Evolutionary conservation across 2,329 filamentous ascomycete genomes (phyloP).

Genomic region (Pseudogymnoascus sp.): DNA sequence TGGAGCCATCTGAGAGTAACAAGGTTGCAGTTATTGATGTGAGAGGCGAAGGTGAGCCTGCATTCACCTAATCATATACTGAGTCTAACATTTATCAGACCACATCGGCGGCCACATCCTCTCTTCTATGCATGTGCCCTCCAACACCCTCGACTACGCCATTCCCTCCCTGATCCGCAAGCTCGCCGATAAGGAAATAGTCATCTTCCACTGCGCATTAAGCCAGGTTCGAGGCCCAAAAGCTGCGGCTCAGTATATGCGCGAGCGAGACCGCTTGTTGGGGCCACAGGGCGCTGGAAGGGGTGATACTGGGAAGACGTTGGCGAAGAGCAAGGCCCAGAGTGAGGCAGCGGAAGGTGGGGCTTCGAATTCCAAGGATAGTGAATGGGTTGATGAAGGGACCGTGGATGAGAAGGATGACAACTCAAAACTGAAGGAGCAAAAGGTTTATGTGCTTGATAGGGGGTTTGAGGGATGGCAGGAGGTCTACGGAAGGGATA

Average conservation of each 20-base stretch:
- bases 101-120: conserved; percentile 86
- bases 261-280: conserved; percentile 54
- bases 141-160: conserved; percentile 61
- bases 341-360: conserved; percentile 25
- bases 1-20: conserved; percentile 18
- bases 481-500: conserved; percentile 70
- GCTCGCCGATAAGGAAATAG: conserved; percentile 68
- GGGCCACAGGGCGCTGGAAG: conserved; percentile 18
- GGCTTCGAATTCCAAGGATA: conserved; percentile 30
- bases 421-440: conserved; percentile 34
- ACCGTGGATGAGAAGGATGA: conserved; percentile 18
- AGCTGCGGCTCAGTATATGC: conserved; percentile 72
- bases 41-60: conserved; percentile 62
- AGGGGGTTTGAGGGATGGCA: conserved; percentile 87
- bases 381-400: conserved; percentile 22
- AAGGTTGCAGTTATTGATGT: conserved; percentile 76
- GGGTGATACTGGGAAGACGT: conserved; percentile 16
- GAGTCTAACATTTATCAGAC: conserved; percentile 44
- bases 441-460: conserved; percentile 76
- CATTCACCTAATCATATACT: background rate
- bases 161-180: conserved; percentile 77
- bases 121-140: conserved; percentile 69
- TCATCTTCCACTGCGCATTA: conserved; percentile 91
- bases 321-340: conserved; percentile 19
- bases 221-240: conserved; percentile 84